These are phyloP conservation scores for Coprinellus aureogranulatus DNA, from an alignment of 768 basidiomycete genomes.

Conservation along the genomic window DNA sequence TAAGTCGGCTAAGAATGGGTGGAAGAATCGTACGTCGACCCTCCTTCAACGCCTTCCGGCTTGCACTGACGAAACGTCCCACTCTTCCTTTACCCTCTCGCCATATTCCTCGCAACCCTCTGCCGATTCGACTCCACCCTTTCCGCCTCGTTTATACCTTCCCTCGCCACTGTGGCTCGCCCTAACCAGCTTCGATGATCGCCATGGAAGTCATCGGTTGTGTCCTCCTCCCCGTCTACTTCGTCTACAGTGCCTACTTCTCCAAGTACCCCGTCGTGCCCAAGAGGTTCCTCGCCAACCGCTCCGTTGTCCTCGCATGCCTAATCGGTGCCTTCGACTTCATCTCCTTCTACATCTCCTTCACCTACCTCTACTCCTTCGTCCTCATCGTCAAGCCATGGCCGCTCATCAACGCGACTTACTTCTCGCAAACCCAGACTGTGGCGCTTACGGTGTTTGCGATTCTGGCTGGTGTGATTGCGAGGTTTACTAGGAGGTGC, in stretches of 20 bases:
- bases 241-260: slow-evolving; percentile 46
- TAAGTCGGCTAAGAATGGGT: slow-evolving; percentile 34
- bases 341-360: slow-evolving; percentile 65
- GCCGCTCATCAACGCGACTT: slow-evolving; percentile 53
- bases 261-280: slow-evolving; percentile 62
- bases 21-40: slow-evolving; percentile 45
- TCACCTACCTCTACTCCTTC: slow-evolving; percentile 72
- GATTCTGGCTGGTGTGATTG: slow-evolving; percentile 54
- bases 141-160: neutral
- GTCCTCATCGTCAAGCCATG: slow-evolving; percentile 52
- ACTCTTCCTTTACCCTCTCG: no score
- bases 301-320: slow-evolving; percentile 56
- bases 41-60: neutral
- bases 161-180: neutral
- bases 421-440: slow-evolving; percentile 62
- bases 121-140: no score
- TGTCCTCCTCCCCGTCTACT: slow-evolving; percentile 40
- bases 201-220: slow-evolving; percentile 50
- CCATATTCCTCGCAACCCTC: neutral
- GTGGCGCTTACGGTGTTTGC: slow-evolving; percentile 63
- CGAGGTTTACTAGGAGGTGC: slow-evolving; percentile 52
- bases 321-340: slow-evolving; percentile 38
- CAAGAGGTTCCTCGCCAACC: slow-evolving; percentile 54
- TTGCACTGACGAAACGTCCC: no score
- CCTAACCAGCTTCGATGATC: slow-evolving; percentile 44